These are phyloP conservation scores for Asterionellopsis glacialis DNA, from an alignment of 108 stramenopile genomes.

Conservation along the genomic window DNA sequence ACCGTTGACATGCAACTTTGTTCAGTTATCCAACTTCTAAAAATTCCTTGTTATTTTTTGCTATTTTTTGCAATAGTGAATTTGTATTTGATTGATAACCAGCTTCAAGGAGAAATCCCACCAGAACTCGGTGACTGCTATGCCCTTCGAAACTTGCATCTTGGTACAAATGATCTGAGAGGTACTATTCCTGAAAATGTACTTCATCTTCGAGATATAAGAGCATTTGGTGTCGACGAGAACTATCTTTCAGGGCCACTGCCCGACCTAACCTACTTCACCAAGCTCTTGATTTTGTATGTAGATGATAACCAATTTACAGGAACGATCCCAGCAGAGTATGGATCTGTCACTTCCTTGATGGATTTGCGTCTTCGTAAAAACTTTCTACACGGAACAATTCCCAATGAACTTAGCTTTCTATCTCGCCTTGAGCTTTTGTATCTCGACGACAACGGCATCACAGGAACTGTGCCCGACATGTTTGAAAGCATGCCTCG, in stretches of 20 bases:
- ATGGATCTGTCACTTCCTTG: constrained; percentile 8
- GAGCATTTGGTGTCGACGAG: constrained; percentile 13
- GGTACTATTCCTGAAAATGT: constrained; percentile 2
- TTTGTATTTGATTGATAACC: constrained; percentile 42
- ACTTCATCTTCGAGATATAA: neutral
- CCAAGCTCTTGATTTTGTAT: constrained; percentile 23
- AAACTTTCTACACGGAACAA: neutral
- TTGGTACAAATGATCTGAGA: constrained; percentile 24
- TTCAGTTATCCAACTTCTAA: neutral
- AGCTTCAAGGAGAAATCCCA: constrained; percentile 51
- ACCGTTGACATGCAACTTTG: neutral
- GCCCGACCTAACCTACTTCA: neutral
- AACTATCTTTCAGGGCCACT: constrained; percentile 16
- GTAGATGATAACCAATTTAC: constrained; percentile 40
- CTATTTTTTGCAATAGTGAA: neutral
- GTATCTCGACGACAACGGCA: constrained; percentile 52
- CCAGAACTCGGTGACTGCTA: constrained; percentile 18
- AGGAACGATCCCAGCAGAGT: constrained; percentile 42
- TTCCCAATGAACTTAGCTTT: neutral
- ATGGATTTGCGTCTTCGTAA: constrained; percentile 15
- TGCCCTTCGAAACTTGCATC: constrained; percentile 12
- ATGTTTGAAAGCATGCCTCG: constrained; percentile 24
- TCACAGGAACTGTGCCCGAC: constrained; percentile 56
- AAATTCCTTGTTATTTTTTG: neutral
- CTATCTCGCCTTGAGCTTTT: neutral